Percentiles rank a stretch among this genome's conserved stretches.
phyloP scores from a whole-genome alignment of 73 alveolate genomes.

The Paramecium sonneborni region DNA sequence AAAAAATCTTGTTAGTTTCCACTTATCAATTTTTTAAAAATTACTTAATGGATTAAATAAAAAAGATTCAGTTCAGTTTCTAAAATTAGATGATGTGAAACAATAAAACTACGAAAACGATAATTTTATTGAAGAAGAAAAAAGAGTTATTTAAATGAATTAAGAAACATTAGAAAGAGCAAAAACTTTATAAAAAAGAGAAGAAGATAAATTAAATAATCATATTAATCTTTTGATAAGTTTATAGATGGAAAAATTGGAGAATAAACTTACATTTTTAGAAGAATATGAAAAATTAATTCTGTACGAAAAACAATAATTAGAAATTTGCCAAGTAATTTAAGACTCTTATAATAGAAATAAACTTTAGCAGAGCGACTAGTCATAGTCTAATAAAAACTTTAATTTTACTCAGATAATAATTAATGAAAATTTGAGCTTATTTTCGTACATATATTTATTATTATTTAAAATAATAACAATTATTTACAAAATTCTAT shows the following conservation, averaged over 20 bases:
- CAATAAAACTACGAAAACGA: neutral
- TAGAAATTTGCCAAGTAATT: conserved; percentile 39
- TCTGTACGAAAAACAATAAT: conserved; percentile 49
- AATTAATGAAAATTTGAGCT: conserved; percentile 27
- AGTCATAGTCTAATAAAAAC: conserved; percentile 4
- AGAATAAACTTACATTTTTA: conserved; percentile 37
- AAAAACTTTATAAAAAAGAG: conserved; percentile 45
- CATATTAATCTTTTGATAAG: conserved; percentile 41
- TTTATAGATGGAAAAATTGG: conserved; percentile 58
- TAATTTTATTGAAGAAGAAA: conserved; percentile 35
- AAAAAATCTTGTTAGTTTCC: conserved; percentile 32
- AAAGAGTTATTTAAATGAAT: conserved; percentile 21
- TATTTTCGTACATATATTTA: neutral
- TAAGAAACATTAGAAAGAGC: conserved; percentile 55
- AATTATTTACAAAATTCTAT: no score
- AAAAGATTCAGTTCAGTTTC: neutral
- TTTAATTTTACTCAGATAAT: neutral
- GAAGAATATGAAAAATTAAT: conserved; percentile 66
- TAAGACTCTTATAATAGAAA: neutral
- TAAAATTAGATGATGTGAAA: neutral
- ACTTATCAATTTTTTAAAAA: conserved; percentile 1
- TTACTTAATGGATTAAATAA: neutral
- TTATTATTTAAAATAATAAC: no score
- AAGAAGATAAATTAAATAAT: conserved; percentile 53
- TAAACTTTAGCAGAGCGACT: conserved; percentile 41